Evolutionary conservation across 129 eudicot species (phyloP).

Genomic region (Flaveria brownii): DNA sequence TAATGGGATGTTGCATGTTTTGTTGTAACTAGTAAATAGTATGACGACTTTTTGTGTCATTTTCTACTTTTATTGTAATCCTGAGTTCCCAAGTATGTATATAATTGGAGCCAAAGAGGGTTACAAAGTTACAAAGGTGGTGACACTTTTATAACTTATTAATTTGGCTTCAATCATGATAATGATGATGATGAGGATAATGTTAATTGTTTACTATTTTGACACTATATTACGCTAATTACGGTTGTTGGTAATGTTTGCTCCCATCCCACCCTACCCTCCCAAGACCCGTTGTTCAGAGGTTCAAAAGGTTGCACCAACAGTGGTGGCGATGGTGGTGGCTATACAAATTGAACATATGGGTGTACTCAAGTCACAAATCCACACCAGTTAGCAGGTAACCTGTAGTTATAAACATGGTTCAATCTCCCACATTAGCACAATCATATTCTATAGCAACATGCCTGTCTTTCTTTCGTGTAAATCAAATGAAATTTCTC

Average conservation of each 20-base stretch:
- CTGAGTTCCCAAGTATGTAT: slow-evolving; percentile 6
- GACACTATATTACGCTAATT: too few relatives aligned
- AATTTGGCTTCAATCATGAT: background rate
- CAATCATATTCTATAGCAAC: too few relatives aligned
- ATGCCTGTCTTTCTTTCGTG: too few relatives aligned
- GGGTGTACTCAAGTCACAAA: background rate
- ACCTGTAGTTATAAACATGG: too few relatives aligned
- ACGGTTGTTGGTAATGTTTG: too few relatives aligned
- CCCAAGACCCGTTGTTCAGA: background rate
- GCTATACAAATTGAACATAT: background rate
- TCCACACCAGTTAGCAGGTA: background rate
- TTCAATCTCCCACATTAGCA: too few relatives aligned
- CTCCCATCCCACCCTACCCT: too few relatives aligned
- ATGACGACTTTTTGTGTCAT: slow-evolving; percentile 25
- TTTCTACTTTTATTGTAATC: slow-evolving; percentile 1
- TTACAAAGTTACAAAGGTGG: background rate
- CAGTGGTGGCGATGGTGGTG: background rate
- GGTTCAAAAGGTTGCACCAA: background rate
- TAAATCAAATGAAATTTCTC: too few relatives aligned
- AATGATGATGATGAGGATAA: too few relatives aligned
- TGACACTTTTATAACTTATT: background rate
- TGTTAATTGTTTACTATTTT: too few relatives aligned
- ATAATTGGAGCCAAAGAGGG: slow-evolving; percentile 14
- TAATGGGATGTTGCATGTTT: slow-evolving; percentile 2
- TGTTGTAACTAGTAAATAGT: slow-evolving; percentile 29